Conservation (phyloP, 768 basidiomycete genomes). For the Dentipellis fragilis region DNA sequence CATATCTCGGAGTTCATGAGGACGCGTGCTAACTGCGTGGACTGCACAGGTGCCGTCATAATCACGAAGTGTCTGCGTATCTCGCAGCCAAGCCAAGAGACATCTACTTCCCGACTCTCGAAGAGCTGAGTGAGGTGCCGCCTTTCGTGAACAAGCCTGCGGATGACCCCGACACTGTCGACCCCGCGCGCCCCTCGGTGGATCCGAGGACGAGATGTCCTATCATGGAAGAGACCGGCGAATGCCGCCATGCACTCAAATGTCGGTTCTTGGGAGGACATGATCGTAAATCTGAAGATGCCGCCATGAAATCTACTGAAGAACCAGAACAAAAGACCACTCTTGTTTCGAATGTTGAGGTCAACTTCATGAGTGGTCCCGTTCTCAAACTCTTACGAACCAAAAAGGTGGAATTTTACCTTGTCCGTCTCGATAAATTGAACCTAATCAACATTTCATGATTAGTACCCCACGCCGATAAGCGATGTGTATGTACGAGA, state of each 20-base stretch:
- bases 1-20: slow-evolving; percentile 6
- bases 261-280: slow-evolving; percentile 88
- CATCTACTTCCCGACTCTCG: slow-evolving; percentile 43
- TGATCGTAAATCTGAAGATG: slow-evolving; percentile 36
- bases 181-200: slow-evolving; percentile 27
- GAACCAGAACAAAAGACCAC: slow-evolving; percentile 48
- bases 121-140: slow-evolving; percentile 32
- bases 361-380: slow-evolving; percentile 57
- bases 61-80: slow-evolving; percentile 71
- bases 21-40: neutral
- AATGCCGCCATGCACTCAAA: slow-evolving; percentile 79
- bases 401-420: slow-evolving; percentile 44
- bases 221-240: slow-evolving; percentile 54
- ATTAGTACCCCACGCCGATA: slow-evolving; percentile 57
- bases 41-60: slow-evolving; percentile 55
- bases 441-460: neutral
- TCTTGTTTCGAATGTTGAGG: slow-evolving; percentile 43
- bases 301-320: slow-evolving; percentile 31
- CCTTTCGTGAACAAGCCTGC: slow-evolving; percentile 37
- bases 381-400: slow-evolving; percentile 52
- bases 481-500: slow-evolving; percentile 52
- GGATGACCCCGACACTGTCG: slow-evolving; percentile 19
- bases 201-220: slow-evolving; percentile 51
- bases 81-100: slow-evolving; percentile 69
- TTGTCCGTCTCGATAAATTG: neutral